A percentile compares a stretch with the other conserved stretches of the same genome.
These are phyloP conservation scores for Paramecium octaurelia DNA, from an alignment of 73 alveolate genomes.

Conservation along the genomic window DNA sequence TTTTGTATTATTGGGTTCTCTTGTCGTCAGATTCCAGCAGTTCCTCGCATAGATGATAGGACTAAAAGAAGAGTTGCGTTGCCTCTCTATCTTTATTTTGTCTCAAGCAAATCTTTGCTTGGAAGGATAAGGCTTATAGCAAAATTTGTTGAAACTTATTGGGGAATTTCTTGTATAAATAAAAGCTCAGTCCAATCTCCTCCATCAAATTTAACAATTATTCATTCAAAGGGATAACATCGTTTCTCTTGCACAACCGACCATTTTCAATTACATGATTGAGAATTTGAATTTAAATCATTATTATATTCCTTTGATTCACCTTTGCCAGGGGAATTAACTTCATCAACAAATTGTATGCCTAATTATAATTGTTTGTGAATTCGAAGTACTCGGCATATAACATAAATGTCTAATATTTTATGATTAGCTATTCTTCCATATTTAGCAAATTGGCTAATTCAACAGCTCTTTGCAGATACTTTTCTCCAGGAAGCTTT, in stretches of 20 bases:
- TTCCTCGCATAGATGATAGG: neutral
- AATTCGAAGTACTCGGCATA: neutral
- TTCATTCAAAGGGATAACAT: neutral
- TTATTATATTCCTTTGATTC: neutral
- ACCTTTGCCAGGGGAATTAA: neutral
- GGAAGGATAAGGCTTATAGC: neutral
- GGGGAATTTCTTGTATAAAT: neutral
- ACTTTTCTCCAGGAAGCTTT: neutral
- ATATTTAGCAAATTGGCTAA: neutral
- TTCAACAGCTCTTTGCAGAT: neutral
- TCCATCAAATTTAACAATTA: neutral
- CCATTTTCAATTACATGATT: slow-evolving; percentile 1
- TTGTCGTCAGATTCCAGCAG: neutral
- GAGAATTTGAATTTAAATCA: neutral
- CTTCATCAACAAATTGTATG: neutral
- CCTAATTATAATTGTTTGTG: neutral
- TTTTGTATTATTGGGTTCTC: neutral
- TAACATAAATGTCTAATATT: neutral
- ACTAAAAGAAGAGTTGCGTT: neutral
- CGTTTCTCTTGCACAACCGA: neutral
- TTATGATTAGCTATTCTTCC: neutral
- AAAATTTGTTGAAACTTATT: neutral
- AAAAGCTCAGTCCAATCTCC: neutral
- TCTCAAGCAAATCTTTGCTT: neutral
- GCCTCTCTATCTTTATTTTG: neutral